Percentiles rank a stretch among this genome's conserved stretches.
phyloP scores from a whole-genome alignment of 2,329 filamentous ascomycete genomes.

The Ascochyta fabae region DNA sequence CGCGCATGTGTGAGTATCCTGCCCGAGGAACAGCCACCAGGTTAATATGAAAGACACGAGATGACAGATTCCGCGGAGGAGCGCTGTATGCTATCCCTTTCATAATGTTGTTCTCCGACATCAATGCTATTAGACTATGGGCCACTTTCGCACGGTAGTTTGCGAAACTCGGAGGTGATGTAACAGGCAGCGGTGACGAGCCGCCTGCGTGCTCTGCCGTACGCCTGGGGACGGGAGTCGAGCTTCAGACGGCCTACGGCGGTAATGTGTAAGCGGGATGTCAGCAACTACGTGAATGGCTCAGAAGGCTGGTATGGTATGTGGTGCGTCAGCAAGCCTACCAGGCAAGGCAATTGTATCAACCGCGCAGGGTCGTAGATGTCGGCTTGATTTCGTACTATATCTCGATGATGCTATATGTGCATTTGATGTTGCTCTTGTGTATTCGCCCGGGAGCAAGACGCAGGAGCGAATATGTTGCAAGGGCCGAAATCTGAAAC shows the following conservation, averaged over 20 bases:
- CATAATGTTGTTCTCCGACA: background rate
- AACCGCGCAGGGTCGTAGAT: background rate
- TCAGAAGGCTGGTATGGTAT: background rate
- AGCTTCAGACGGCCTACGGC: background rate
- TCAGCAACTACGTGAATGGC: no score
- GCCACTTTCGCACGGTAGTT: background rate
- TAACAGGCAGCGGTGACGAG: background rate
- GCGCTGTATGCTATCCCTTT: background rate
- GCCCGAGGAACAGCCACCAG: background rate
- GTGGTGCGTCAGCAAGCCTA: background rate
- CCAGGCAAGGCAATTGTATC: background rate
- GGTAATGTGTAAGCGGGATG: background rate
- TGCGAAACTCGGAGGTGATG: background rate
- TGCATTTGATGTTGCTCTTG: background rate
- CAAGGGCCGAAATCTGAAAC: slow-evolving; percentile 1
- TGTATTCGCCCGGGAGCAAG: background rate
- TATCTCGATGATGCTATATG: background rate
- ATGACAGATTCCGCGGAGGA: background rate
- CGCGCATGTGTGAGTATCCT: background rate
- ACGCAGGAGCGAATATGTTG: background rate
- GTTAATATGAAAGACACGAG: background rate
- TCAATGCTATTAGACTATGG: background rate
- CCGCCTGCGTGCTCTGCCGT: background rate
- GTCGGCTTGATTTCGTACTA: background rate
- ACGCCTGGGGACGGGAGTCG: background rate